Conservation (phyloP, 176 grass and related monocot genomes). For the Lolium multiflorum region DNA sequence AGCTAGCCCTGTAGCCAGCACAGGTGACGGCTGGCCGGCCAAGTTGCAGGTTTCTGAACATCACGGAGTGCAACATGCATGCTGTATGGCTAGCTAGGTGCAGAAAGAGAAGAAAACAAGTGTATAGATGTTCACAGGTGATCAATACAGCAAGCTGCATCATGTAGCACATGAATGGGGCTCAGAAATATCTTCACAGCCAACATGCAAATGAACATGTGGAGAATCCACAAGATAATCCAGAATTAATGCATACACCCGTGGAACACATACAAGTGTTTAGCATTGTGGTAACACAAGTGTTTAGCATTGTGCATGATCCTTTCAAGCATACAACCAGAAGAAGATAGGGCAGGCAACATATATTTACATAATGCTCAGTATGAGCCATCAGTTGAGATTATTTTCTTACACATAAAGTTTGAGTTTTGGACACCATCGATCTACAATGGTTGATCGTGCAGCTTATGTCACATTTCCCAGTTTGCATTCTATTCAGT, state of each 20-base stretch:
- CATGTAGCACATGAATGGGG: not conserved
- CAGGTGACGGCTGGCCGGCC: not conserved
- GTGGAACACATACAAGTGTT: not conserved
- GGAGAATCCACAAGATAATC: not conserved
- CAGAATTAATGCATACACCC: not conserved
- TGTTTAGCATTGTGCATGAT: not conserved
- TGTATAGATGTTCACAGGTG: not conserved
- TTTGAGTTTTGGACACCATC: not conserved
- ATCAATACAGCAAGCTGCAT: not conserved
- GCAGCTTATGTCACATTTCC: not conserved
- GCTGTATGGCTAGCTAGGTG: not conserved
- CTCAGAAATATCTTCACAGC: not conserved
- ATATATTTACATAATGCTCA: not conserved
- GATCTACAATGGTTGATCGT: not conserved
- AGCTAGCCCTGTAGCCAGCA: not conserved
- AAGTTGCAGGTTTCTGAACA: not conserved
- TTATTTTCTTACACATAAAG: not conserved
- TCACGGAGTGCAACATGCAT: not conserved
- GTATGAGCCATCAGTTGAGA: not conserved
- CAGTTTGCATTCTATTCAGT: not conserved
- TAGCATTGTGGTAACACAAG: not conserved
- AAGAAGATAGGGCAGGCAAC: not conserved
- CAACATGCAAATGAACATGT: not conserved
- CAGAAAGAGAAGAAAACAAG: not conserved
- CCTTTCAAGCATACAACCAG: conserved; percentile 1